Base-by-base conservation (phyloP, 2,329 filamentous ascomycete genomes). In the Nemania sp. region DNA sequence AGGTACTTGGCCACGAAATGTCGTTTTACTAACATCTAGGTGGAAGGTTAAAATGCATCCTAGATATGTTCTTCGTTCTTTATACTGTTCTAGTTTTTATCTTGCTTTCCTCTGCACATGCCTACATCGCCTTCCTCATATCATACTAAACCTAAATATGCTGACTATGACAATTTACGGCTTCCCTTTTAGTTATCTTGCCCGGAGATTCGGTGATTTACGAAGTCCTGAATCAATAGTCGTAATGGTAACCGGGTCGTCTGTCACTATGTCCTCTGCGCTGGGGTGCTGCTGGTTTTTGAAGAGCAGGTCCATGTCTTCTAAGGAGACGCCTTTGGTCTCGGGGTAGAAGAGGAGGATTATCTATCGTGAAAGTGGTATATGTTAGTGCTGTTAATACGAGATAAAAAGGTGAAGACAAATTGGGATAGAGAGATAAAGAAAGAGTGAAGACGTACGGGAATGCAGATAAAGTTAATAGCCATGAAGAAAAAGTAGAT, bases 401-500 rank as follows among this genome's bases (percentile, higher is more conserved):
- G 18, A 4, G 20, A 49, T 38, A 13, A 15, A 8, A 11, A 41
- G 7, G 15, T 3, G 6, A 41, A 41, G 11, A 41, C 5, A 13
- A n/a, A 27, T 41, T 27, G 22, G 15, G 1, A 13, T 1, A 53
- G 5, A 5, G n/a, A 8, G 15, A 15, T 18, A 5, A 11, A 8
- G 24, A 11, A 20, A 20, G 18, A 32, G 22, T 15, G 7, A 5
- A 27, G 18, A 10, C 72, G 62, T 75, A 84, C 82, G 3, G 83
- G 81, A 20, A 85, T 80, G 62, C 82, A 86, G 13, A 79, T 76
- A 6, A 86, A 60, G 70, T 87, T 87, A 27, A 86, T 79, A 7
- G 78, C 79, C 82, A 87, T 87, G 73, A 89, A 88, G 68, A 88
- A 84, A 70, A 88, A 88, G 74, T 88, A 88, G 2, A 87, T 83